Conservation (phyloP, 306 rosid species). For the Vigna mungo region DNA sequence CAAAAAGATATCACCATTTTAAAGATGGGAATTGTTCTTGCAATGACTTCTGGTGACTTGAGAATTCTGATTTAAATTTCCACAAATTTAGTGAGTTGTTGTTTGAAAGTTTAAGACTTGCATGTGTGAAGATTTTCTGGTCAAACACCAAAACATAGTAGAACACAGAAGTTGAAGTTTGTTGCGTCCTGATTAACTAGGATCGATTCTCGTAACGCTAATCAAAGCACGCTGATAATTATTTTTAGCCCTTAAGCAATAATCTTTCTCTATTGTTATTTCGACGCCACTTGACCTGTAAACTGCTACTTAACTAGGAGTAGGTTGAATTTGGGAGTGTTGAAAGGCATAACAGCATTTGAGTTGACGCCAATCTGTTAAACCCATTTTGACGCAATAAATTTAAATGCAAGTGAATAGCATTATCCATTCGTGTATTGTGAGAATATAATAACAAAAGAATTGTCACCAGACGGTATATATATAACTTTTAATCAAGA, state of each 20-base stretch:
- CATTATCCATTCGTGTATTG: background rate
- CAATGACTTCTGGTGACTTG: slow-evolving; percentile 82
- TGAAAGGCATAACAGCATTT: background rate
- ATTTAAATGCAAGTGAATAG: background rate
- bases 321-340: background rate
- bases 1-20: slow-evolving; percentile 81
- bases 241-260: background rate
- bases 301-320: background rate
- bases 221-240: background rate
- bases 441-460: background rate
- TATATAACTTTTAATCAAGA: background rate
- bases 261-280: background rate
- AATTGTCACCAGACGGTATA: background rate
- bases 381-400: background rate
- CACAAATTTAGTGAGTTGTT: background rate
- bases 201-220: background rate
- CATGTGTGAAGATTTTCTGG: background rate
- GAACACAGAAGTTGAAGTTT: background rate
- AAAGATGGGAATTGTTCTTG: slow-evolving; percentile 81
- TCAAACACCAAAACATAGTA: background rate
- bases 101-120: background rate
- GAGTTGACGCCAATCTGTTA: background rate
- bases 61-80: slow-evolving; percentile 21
- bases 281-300: background rate
- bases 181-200: background rate